These are phyloP conservation scores for Colletotrichum eremochloae DNA, from an alignment of 2,329 filamentous ascomycete genomes.

Conservation along the genomic window DNA sequence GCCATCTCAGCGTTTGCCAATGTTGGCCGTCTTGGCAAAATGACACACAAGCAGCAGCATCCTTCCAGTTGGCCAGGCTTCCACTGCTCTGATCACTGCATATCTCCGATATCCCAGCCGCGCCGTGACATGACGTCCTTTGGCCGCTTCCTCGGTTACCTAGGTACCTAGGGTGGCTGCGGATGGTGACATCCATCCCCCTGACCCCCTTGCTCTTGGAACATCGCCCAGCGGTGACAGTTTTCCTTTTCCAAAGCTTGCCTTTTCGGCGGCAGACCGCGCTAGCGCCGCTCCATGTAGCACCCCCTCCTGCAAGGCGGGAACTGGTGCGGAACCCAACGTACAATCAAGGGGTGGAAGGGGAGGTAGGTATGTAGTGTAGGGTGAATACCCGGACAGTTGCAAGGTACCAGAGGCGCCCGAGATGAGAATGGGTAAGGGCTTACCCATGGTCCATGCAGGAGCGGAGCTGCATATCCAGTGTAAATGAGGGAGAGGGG, in stretches of 20 bases:
- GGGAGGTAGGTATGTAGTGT: not conserved
- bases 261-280: constrained; percentile 31
- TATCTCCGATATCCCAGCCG: not conserved
- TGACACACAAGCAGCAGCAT: constrained; percentile 4
- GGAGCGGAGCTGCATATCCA: constrained; percentile 37
- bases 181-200: not conserved
- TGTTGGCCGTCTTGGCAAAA: constrained; percentile 14
- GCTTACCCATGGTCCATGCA: constrained; percentile 28
- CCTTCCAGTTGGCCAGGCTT: constrained; percentile 9
- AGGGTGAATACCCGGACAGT: not conserved
- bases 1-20: constrained; percentile 1
- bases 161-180: not conserved
- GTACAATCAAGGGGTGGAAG: not conserved
- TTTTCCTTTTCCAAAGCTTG: constrained; percentile 14
- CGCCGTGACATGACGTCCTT: not conserved
- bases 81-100: not conserved
- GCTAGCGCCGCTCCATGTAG: constrained; percentile 35
- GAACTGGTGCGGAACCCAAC: constrained; percentile 22
- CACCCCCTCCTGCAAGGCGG: constrained; percentile 28
- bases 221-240: constrained; percentile 11
- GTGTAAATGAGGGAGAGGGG: constrained; percentile 35
- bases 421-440: constrained; percentile 40
- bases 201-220: not conserved
- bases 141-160: not conserved
- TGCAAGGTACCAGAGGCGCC: constrained; percentile 21